phyloP scores from a whole-genome alignment of 169 alveolate species.

The Plasmodium knowlesi region DNA sequence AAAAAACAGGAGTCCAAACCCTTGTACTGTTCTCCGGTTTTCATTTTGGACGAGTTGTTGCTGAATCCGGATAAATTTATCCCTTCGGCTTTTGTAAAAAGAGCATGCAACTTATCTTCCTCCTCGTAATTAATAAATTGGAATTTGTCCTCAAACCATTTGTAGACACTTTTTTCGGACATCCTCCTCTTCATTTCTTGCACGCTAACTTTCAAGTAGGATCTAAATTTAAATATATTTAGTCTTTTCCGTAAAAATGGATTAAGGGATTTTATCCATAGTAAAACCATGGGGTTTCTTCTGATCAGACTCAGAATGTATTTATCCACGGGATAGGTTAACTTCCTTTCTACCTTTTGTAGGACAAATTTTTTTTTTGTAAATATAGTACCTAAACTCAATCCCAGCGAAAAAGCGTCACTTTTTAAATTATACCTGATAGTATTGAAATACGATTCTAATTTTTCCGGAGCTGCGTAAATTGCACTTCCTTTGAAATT shows the following conservation, averaged over 20 bases:
- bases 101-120: not conserved
- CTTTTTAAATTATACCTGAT: slow-evolving; percentile 46
- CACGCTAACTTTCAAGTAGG: slow-evolving; percentile 26
- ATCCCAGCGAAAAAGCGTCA: slow-evolving; percentile 54
- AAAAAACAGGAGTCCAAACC: slow-evolving; percentile 11
- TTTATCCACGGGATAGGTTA: slow-evolving; percentile 6
- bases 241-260: slow-evolving; percentile 20
- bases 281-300: slow-evolving; percentile 53
- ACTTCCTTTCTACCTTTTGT: slow-evolving; percentile 10
- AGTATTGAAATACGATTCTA: slow-evolving; percentile 19
- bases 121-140: slow-evolving; percentile 1
- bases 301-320: not conserved
- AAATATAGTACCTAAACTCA: slow-evolving; percentile 49
- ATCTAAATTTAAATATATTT: slow-evolving; percentile 27
- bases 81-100: not conserved
- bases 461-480: slow-evolving; percentile 46
- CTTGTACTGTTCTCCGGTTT: not conserved
- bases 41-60: not conserved
- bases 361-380: slow-evolving; percentile 16
- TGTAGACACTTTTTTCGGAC: slow-evolving; percentile 41
- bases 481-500: slow-evolving; percentile 43
- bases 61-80: not conserved
- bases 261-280: slow-evolving; percentile 49
- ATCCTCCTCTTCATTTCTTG: slow-evolving; percentile 1
- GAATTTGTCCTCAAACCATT: slow-evolving; percentile 20